These are phyloP conservation scores for Aspergillus ibericus DNA, from an alignment of 2,329 filamentous ascomycete species.

Conservation along the genomic window DNA sequence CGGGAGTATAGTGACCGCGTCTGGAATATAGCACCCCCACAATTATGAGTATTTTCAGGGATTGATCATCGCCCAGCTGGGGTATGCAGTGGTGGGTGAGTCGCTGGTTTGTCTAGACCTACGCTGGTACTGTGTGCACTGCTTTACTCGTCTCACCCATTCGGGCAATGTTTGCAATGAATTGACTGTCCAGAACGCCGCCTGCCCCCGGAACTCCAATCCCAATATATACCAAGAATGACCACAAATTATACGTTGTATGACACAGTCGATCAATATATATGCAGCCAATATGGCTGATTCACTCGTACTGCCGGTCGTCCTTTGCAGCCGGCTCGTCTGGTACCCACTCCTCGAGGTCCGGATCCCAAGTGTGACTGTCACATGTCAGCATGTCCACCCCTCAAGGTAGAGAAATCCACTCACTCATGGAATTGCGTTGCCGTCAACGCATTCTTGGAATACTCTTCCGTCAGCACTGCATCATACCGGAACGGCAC, in stretches of 20 bases:
- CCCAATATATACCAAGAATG: background rate
- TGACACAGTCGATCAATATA: background rate
- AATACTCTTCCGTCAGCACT: slow-evolving; percentile 43
- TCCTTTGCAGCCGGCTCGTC: slow-evolving; percentile 21
- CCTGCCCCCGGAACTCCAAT: background rate
- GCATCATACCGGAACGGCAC: slow-evolving; percentile 57
- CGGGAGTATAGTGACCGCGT: background rate
- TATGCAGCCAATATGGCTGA: background rate
- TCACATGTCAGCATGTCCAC: slow-evolving; percentile 14
- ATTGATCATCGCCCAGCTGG: too few relatives aligned
- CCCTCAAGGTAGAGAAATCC: background rate
- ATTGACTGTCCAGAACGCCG: background rate
- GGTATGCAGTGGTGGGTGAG: too few relatives aligned
- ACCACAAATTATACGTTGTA: background rate
- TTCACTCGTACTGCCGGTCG: slow-evolving; percentile 20
- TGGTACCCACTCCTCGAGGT: slow-evolving; percentile 35
- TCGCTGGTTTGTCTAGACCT: too few relatives aligned
- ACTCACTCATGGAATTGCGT: slow-evolving; percentile 41
- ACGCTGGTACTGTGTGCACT: too few relatives aligned
- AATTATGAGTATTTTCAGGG: too few relatives aligned
- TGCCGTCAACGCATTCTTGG: slow-evolving; percentile 33
- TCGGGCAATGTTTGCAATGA: background rate
- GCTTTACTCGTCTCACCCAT: background rate
- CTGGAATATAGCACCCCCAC: background rate
- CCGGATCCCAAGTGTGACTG: slow-evolving; percentile 41